Evolutionary conservation across 306 rosid genomes (phyloP).

Genomic region (Quercus wislizeni): DNA sequence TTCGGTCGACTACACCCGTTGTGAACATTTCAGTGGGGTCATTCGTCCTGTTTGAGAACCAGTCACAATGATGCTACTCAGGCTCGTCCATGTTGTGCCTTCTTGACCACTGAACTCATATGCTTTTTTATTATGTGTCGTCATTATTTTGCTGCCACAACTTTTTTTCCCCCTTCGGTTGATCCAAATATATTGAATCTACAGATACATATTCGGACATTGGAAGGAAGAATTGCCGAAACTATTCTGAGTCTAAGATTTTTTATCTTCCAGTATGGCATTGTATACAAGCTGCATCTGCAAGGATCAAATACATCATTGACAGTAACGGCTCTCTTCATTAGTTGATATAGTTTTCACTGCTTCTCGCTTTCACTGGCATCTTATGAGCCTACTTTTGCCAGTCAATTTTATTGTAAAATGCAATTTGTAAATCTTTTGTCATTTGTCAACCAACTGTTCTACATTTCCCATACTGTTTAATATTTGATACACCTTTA

Average conservation of each 20-base stretch:
- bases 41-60: neutral
- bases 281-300: slow-evolving; percentile 76
- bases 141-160: neutral
- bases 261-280: slow-evolving; percentile 92
- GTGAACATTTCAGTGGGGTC: neutral
- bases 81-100: neutral
- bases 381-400: neutral
- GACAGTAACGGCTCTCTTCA: slow-evolving; percentile 50
- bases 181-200: slow-evolving; percentile 2
- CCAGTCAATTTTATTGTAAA: neutral
- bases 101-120: neutral
- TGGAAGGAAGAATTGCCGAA: slow-evolving; percentile 77
- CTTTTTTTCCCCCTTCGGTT: neutral
- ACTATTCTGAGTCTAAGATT: slow-evolving; percentile 83
- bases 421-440: neutral
- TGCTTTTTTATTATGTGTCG: neutral
- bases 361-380: neutral
- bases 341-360: neutral
- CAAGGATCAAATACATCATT: slow-evolving; percentile 64
- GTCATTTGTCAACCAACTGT: neutral
- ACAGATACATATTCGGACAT: slow-evolving; percentile 79
- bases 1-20: neutral
- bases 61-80: neutral
- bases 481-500: neutral
- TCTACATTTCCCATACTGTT: neutral